phyloP scores from a whole-genome alignment of 1,284 basidiomycete species.

The Sanguinoderma infundibulare region DNA sequence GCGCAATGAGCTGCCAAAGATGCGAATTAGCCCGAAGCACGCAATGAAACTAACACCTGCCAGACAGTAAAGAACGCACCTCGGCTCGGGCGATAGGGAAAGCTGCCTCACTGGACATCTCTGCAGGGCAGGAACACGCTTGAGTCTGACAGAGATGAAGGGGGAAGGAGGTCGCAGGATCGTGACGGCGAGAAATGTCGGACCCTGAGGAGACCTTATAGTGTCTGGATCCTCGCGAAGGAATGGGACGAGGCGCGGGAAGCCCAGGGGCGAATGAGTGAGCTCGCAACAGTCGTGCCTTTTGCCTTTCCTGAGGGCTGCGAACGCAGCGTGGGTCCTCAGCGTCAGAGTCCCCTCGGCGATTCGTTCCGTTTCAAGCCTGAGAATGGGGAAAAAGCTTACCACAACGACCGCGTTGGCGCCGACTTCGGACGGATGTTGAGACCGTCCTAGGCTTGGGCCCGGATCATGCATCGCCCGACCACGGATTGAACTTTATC shows the following conservation, averaged over 20 bases:
- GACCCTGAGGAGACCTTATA: background rate
- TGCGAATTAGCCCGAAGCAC: background rate
- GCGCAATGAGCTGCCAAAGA: constrained; percentile 11
- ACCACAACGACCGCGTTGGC: background rate
- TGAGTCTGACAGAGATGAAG: constrained; percentile 3
- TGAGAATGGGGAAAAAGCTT: background rate
- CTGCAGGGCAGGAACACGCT: constrained; percentile 8
- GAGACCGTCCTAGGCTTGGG: background rate
- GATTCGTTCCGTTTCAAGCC: background rate
- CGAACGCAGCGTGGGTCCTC: background rate
- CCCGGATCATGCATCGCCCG: background rate
- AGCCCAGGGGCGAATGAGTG: background rate
- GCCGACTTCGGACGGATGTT: background rate
- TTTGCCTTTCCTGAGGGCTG: background rate
- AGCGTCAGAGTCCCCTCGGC: background rate
- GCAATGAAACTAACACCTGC: background rate
- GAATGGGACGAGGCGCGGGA: background rate
- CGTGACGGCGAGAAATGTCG: background rate
- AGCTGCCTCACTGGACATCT: constrained; percentile 11
- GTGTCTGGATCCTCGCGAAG: background rate
- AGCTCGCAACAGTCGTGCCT: background rate
- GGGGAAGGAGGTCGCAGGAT: background rate
- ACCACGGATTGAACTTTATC: background rate
- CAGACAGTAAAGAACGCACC: background rate
- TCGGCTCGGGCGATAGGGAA: constrained; percentile 15